Evolutionary conservation across 495 filamentous ascomycete genomes (phyloP).

Genomic region (Pseudoneurospora amorphoporcata): DNA sequence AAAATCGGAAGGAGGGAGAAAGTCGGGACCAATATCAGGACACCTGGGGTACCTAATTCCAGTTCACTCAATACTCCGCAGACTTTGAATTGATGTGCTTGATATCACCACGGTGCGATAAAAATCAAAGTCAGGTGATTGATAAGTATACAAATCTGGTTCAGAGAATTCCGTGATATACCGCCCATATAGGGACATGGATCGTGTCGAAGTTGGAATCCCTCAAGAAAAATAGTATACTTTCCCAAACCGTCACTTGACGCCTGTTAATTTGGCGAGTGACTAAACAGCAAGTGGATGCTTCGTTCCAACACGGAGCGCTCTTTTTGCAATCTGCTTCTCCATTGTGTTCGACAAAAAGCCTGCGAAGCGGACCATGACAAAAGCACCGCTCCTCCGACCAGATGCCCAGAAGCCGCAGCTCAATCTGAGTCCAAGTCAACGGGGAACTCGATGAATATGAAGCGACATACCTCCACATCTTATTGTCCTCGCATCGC

Average conservation of each 20-base stretch:
- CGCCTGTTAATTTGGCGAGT: background rate
- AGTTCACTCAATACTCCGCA: no score
- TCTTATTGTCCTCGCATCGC: background rate
- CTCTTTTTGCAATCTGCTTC: background rate
- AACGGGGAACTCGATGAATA: background rate
- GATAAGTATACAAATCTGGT: no score
- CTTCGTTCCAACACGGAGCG: background rate
- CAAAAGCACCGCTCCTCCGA: background rate
- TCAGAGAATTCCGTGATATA: background rate
- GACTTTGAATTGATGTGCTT: background rate
- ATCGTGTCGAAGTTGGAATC: background rate
- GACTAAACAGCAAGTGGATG: background rate
- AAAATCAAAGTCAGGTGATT: no score
- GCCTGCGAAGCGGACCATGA: background rate
- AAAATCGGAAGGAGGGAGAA: no score
- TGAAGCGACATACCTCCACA: background rate
- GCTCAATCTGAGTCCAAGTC: background rate
- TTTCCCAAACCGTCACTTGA: accelerated
- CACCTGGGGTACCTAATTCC: no score
- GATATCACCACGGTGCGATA: background rate
- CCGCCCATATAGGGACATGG: background rate
- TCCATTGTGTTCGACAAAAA: background rate
- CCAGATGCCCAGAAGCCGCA: background rate
- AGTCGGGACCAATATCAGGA: no score
- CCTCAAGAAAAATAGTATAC: background rate